These are phyloP conservation scores for Waltergamsia citrina DNA, from an alignment of 2,329 filamentous ascomycete species.

Conservation along the genomic window DNA sequence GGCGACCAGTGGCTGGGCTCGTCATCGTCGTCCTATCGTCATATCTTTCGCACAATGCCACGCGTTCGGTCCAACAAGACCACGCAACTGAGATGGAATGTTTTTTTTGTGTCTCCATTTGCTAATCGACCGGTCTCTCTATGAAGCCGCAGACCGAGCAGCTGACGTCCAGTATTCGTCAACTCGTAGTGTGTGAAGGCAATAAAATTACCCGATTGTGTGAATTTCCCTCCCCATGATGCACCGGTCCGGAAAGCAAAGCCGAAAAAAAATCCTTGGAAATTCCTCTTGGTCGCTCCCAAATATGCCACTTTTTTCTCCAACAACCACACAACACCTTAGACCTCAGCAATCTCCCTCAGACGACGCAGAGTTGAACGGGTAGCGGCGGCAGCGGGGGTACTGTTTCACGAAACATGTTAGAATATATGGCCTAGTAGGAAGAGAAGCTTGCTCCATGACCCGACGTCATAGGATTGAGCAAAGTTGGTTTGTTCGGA, in stretches of 20 bases:
- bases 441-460: background rate
- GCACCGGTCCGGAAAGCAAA: conserved; percentile 38
- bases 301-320: background rate
- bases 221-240: conserved; percentile 22
- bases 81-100: conserved; percentile 17
- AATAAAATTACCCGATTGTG: no score
- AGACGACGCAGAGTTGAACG: conserved; percentile 94
- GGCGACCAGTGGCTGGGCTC: no score
- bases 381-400: conserved; percentile 86
- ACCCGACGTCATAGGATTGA: background rate
- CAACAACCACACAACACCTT: conserved; percentile 26
- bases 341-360: conserved; percentile 95
- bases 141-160: conserved; percentile 26
- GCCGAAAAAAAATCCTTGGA: conserved; percentile 19
- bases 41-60: conserved; percentile 3
- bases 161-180: conserved; percentile 30
- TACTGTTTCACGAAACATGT: conserved; percentile 43
- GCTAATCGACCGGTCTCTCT: conserved; percentile 32
- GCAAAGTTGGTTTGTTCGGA: background rate
- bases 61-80: conserved; percentile 12
- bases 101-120: conserved; percentile 25
- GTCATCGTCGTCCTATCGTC: conserved; percentile 7
- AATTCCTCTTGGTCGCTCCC: no score
- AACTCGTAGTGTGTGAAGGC: conserved; percentile 32
- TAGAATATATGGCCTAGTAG: conserved; percentile 12